Evolutionary conservation across 768 basidiomycete genomes (phyloP), one percentile per base, ranked within the genome.

Genomic region (Pholiota conissans): DNA sequence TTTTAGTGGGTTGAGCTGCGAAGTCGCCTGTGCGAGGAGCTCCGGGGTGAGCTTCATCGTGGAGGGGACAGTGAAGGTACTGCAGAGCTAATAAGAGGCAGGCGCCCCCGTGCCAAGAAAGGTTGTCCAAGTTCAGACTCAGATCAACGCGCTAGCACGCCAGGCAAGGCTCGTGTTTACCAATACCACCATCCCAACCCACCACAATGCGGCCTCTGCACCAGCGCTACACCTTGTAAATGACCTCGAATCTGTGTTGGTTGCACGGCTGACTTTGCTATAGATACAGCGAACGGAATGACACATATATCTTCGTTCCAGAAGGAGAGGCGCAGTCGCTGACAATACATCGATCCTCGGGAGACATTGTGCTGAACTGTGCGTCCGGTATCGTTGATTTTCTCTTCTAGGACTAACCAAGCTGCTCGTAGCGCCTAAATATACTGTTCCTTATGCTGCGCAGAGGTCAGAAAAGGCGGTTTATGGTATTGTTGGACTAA

Each of bases 11-110:
- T 93, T 94, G 59, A 93, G 78, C 58, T 84, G 80, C 32, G 93
- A 92, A 50, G 83, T 74, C 45, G 86, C 89, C 71, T 90, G 85
- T n/a, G 85, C 87, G 64, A 95, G 81, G 64, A 95, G 85, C 83
- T 95, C 93, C 61, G 93, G 92, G 49, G 94, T 94, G 79, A 95
- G 90, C 83, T 95, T 95, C 85, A 93, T 90, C 66, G 77, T 79
- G 68, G 72, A 66, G 59, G 60, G 32, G 49, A 42, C 24, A 11
- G 48, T 48, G 42, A 11, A 45, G 29, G 66, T 55, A 55, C 63
- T 65, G 61, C 55, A 55, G 69, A 63, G 29, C 32, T 45, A 45
- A 45, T 45, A 48, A 47, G 53, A 26, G 47, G 22, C 32, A 51
- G 47, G 32, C 32, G 22, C 46, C 27, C 47, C 55, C 53, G 60